Evolutionary conservation across 257 asterid species (phyloP).

Genomic region (Nicotiana undulata): DNA sequence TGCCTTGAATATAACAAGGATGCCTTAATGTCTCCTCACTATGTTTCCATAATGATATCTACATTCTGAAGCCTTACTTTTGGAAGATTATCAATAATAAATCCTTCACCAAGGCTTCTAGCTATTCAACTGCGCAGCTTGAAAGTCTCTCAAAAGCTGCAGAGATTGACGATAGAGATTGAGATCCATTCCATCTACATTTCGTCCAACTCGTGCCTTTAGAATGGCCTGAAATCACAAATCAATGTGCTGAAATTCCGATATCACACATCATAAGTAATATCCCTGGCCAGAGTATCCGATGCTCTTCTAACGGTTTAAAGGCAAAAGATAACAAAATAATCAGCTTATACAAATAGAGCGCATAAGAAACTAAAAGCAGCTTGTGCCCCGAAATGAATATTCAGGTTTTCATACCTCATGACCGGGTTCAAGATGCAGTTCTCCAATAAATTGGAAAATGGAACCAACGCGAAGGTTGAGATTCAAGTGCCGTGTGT

Average conservation of each 20-base stretch:
- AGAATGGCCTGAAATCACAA: conserved; percentile 51
- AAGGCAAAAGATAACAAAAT: background rate
- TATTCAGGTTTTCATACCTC: conserved; percentile 37
- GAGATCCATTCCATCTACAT: conserved; percentile 86
- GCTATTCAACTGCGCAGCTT: conserved; percentile 41
- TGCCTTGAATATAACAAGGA: no score
- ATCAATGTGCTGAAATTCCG: background rate
- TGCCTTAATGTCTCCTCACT: no score
- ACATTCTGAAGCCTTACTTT: background rate
- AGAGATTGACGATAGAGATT: conserved; percentile 75
- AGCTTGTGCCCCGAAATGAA: background rate
- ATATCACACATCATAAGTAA: background rate
- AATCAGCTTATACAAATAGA: background rate
- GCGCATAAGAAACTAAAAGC: background rate
- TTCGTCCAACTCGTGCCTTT: conserved; percentile 90
- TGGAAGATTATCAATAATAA: background rate
- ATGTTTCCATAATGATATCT: background rate
- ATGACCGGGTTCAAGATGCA: conserved; percentile 42
- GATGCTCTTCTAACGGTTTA: background rate
- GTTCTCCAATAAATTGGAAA: conserved; percentile 87
- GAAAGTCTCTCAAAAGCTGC: conserved; percentile 61
- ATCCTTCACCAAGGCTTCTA: conserved; percentile 15
- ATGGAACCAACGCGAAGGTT: conserved; percentile 57
- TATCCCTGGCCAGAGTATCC: background rate
- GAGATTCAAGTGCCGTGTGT: conserved; percentile 55